Base-by-base conservation (phyloP, 2,329 filamentous ascomycete species). In the Furcasterigmium sp. region DNA sequence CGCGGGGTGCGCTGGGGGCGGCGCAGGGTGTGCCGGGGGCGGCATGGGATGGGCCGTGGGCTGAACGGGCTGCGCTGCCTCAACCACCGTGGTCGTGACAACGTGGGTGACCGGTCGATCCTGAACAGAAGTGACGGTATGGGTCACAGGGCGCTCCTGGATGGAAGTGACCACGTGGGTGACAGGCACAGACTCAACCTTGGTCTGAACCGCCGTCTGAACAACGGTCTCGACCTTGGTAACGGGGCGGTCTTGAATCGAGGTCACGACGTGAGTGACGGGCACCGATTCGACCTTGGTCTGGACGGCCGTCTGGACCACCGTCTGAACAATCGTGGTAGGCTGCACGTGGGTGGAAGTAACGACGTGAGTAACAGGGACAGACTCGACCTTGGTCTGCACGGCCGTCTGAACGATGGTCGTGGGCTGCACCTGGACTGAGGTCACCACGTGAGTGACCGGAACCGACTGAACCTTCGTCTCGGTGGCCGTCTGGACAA, bases 221-320 rank as follows among this genome's bases (percentile, higher is more conserved):
- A 41, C 42, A 8, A 37, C 29, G 3, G 44, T 43, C 29, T 19
- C 19, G 4, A 41, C 42, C 11, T 40, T 5, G 3, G 40, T 48
- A 25, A 35, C 32, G 9, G 42, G 42, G 10, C 21, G 20, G 11
- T 44, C 37, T 10, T 41, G 37, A 8, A 41, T 29, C 15, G 39
- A 37, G 7, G 43, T 42, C 13, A 45, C 43, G 6, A 45, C 21
- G 19, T 46, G 44, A 5, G 41, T 46, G 30, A 43, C 37, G n/a
- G 41, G 41, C 14, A 46, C 23, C 5, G 42, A 39, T 21, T 44
- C 28, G 19, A 45, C n/a, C 3, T 39, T 23, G 1, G 43, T 43
- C 39, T 47, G 42, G 13, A 36, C 17, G 4, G 43, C 20, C n/a
- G 39, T 44, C 5, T 39, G 15, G 14, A 38, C 41, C 11, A 35